Percentiles rank a stretch among this genome's conserved stretches.
Conservation (phyloP, 805 yeast species). For the Komagataella mondaviorum region DNA sequence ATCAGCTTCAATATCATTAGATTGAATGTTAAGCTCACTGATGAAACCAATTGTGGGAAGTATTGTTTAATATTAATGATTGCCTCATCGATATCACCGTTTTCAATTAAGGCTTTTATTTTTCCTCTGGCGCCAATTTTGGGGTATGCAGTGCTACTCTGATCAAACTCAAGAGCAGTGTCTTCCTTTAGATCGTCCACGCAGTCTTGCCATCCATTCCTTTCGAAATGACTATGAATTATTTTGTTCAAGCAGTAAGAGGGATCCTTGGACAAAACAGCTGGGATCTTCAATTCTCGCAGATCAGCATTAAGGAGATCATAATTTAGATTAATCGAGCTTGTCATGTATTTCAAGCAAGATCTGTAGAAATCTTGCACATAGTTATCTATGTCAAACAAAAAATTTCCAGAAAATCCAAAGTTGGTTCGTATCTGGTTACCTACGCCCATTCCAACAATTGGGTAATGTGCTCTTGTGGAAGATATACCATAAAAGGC, state of each 20-base stretch:
- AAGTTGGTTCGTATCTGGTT: slow-evolving; percentile 37
- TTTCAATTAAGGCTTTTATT: slow-evolving; percentile 14
- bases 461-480: slow-evolving; percentile 21
- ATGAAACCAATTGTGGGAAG: slow-evolving; percentile 24
- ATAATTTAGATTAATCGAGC: background rate
- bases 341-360: background rate
- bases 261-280: background rate
- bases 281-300: background rate
- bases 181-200: background rate
- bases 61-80: slow-evolving; percentile 20
- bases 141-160: background rate
- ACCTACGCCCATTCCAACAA: slow-evolving; percentile 29
- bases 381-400: slow-evolving; percentile 35
- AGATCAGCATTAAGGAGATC: background rate
- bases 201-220: background rate
- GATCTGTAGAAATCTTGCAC: slow-evolving; percentile 21
- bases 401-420: slow-evolving; percentile 25
- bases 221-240: background rate
- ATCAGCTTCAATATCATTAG: slow-evolving; percentile 29
- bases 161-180: slow-evolving; percentile 7
- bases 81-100: slow-evolving; percentile 31
- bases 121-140: background rate
- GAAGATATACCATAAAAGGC: slow-evolving; percentile 34
- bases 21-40: slow-evolving; percentile 22
- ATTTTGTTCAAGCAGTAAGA: background rate